Evolutionary conservation across 1,139 yeast species (phyloP).

Genomic region (Saccharomyces hybrid): DNA sequence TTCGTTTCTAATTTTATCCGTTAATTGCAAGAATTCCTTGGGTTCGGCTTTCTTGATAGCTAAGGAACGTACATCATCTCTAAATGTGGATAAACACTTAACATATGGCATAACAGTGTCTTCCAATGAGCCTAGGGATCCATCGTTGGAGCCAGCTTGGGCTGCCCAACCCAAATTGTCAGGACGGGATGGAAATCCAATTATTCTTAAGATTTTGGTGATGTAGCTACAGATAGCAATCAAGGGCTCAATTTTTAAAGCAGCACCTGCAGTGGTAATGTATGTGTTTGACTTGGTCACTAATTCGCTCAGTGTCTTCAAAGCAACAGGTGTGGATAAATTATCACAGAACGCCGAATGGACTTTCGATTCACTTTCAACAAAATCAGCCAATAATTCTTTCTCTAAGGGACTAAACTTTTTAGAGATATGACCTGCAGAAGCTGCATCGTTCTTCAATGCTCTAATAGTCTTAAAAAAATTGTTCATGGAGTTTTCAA

Average conservation of each 20-base stretch:
- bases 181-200: conserved; percentile 68
- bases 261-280: conserved; percentile 45
- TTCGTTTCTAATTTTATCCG: conserved; percentile 52
- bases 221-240: conserved; percentile 59
- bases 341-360: conserved; percentile 84
- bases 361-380: conserved; percentile 50
- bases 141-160: conserved; percentile 26
- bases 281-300: conserved; percentile 69
- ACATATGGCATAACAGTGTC: conserved; percentile 74
- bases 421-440: conserved; percentile 39
- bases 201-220: conserved; percentile 56
- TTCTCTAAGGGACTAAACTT: conserved; percentile 49
- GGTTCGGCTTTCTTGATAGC: conserved; percentile 61
- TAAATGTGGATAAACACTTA: conserved; percentile 65
- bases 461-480: conserved; percentile 84
- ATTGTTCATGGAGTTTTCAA: conserved; percentile 67
- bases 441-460: conserved; percentile 46
- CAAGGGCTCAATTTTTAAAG: conserved; percentile 59
- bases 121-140: conserved; percentile 40
- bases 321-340: conserved; percentile 67
- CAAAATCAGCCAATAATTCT: conserved; percentile 46
- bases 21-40: conserved; percentile 47
- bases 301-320: conserved; percentile 58
- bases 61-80: conserved; percentile 68
- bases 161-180: conserved; percentile 77